Conservation (phyloP, 768 basidiomycete genomes). For the Trichaptum fuscoviolaceum region DNA sequence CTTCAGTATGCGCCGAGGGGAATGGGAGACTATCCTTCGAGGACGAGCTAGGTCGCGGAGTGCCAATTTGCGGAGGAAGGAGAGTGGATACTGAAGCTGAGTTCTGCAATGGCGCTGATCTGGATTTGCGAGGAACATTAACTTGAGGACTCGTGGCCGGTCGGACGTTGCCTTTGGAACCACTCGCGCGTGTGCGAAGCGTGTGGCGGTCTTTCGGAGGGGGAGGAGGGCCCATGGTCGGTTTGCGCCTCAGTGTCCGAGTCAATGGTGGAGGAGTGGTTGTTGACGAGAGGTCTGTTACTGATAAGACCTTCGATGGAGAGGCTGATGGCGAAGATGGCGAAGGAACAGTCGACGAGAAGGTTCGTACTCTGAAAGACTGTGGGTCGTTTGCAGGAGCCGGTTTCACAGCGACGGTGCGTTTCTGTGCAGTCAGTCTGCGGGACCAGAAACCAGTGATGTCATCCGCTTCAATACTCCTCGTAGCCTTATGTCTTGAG, state of each 20-base stretch:
- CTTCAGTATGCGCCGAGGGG: neutral
- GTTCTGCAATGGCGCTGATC: neutral
- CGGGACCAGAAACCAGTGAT: neutral
- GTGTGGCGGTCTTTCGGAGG: neutral
- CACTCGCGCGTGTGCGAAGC: neutral
- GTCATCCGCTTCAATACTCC: neutral
- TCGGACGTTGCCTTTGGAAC: neutral
- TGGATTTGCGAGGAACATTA: neutral
- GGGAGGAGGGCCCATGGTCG: neutral
- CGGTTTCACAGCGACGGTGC: neutral
- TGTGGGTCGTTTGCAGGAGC: neutral
- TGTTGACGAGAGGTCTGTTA: neutral
- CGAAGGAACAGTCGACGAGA: neutral
- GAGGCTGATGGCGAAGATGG: neutral
- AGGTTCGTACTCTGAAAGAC: neutral
- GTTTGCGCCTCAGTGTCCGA: neutral
- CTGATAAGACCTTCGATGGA: neutral
- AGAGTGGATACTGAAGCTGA: neutral
- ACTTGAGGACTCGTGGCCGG: neutral
- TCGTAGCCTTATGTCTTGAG: neutral
- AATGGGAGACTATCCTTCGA: neutral
- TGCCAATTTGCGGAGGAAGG: neutral
- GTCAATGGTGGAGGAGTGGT: neutral
- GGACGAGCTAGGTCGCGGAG: neutral
- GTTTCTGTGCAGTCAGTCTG: neutral